phyloP scores from a whole-genome alignment of 176 grass and related monocot genomes.

The Lolium perenne region DNA sequence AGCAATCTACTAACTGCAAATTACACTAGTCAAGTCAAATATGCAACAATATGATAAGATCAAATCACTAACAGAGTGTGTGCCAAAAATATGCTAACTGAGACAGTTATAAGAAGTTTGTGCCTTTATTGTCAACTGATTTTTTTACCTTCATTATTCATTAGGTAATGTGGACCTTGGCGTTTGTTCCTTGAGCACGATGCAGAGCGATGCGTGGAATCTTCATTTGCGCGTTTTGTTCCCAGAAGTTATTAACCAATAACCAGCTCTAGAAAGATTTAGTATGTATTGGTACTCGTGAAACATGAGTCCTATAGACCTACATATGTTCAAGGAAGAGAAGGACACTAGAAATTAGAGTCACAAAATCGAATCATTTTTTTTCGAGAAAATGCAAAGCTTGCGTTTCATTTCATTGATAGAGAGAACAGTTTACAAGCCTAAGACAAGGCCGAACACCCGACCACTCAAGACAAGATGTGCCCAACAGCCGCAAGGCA shows the following conservation, averaged over 20 bases:
- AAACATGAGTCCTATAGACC: slow-evolving; percentile 1
- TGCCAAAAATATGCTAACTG: neutral
- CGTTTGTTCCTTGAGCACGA: neutral
- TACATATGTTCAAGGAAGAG: slow-evolving; percentile 7
- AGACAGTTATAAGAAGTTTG: too few relatives aligned
- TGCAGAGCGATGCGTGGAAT: neutral
- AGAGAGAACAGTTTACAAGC: too few relatives aligned
- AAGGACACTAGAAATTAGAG: neutral
- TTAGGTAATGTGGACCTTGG: neutral
- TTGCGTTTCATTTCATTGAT: too few relatives aligned
- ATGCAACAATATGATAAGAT: neutral
- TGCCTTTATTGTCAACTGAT: neutral
- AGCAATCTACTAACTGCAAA: neutral
- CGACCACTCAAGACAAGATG: too few relatives aligned
- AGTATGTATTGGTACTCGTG: neutral
- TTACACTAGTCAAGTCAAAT: neutral
- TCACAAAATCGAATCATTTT: neutral
- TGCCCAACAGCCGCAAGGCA: neutral
- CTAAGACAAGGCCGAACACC: too few relatives aligned
- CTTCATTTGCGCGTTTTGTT: neutral
- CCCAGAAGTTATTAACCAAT: neutral
- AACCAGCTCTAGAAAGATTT: neutral
- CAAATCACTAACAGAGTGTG: neutral
- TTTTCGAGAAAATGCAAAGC: too few relatives aligned
- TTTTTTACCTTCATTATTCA: slow-evolving; percentile 1